A percentile compares a stretch with the other conserved stretches of the same genome.
Conservation (phyloP, 2,329 filamentous ascomycete genomes). For the Monilinia aucupariae region DNA sequence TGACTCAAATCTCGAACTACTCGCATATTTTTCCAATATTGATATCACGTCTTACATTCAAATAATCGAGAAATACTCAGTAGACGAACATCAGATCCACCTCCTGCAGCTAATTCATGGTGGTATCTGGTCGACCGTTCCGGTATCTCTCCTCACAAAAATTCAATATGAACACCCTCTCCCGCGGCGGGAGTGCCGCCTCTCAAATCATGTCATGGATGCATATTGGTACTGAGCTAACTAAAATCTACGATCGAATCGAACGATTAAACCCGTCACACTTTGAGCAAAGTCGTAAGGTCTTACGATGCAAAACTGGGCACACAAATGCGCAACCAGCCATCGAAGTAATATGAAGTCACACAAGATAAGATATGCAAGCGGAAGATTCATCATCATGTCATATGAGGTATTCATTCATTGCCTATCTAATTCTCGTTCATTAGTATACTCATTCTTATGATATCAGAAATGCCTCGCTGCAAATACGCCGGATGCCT, state of each 20-base stretch:
- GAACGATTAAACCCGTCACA: background rate
- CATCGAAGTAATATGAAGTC: background rate
- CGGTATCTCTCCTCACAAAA: background rate
- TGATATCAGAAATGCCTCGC: background rate
- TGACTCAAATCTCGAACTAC: background rate
- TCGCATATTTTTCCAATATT: too few relatives aligned
- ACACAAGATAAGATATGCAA: background rate
- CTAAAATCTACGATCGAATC: too few relatives aligned
- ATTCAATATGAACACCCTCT: background rate
- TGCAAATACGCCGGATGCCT: conserved; percentile 7
- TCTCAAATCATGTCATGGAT: background rate
- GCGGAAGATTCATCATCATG: background rate
- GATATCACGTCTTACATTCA: too few relatives aligned
- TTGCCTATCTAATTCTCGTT: conserved; percentile 12
- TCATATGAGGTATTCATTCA: background rate
- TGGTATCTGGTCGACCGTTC: background rate
- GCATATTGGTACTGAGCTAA: background rate
- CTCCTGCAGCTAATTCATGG: background rate
- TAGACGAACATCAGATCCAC: background rate
- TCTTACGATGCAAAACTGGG: background rate
- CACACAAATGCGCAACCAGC: background rate
- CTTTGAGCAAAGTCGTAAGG: background rate
- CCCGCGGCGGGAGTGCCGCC: too few relatives aligned
- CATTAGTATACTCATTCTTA: conserved; percentile 14
- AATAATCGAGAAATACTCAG: background rate